A percentile compares a stretch with the other conserved stretches of the same genome.
phyloP scores from a whole-genome alignment of 2,329 filamentous ascomycete genomes.

The Colletotrichum liriopes region DNA sequence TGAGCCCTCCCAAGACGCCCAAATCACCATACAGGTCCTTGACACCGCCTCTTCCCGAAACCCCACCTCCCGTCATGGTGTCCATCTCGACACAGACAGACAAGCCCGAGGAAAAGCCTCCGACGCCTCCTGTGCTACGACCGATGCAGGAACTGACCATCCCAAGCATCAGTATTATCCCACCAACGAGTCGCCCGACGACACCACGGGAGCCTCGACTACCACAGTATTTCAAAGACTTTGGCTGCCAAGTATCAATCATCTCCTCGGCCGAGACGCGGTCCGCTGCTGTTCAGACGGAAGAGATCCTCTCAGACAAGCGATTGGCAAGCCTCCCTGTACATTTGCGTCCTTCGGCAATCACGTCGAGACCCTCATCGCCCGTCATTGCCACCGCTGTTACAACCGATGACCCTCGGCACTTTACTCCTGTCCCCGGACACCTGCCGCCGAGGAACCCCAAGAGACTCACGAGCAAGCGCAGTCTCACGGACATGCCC shows the following conservation, averaged over 20 bases:
- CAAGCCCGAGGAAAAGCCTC: slow-evolving; percentile 45
- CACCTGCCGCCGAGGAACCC: slow-evolving; percentile 74
- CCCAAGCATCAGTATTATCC: slow-evolving; percentile 92
- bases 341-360: slow-evolving; percentile 84
- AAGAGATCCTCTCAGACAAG: slow-evolving; percentile 89
- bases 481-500: slow-evolving; percentile 63
- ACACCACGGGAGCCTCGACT: slow-evolving; percentile 82
- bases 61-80: slow-evolving; percentile 58
- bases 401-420: slow-evolving; percentile 55
- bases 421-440: slow-evolving; percentile 68
- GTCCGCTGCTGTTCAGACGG: slow-evolving; percentile 81
- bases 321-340: slow-evolving; percentile 81
- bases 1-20: slow-evolving; percentile 78
- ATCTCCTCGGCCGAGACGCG: slow-evolving; percentile 65
- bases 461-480: slow-evolving; percentile 65
- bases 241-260: slow-evolving; percentile 83
- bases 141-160: slow-evolving; percentile 66
- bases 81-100: slow-evolving; percentile 77
- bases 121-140: slow-evolving; percentile 34
- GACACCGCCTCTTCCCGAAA: slow-evolving; percentile 58
- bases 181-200: slow-evolving; percentile 86
- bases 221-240: slow-evolving; percentile 86
- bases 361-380: slow-evolving; percentile 74
- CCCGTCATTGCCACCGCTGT: slow-evolving; percentile 58
- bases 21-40: slow-evolving; percentile 63